These are phyloP conservation scores for Butyriboletus loyo DNA, from an alignment of 768 basidiomycete genomes.

Conservation along the genomic window DNA sequence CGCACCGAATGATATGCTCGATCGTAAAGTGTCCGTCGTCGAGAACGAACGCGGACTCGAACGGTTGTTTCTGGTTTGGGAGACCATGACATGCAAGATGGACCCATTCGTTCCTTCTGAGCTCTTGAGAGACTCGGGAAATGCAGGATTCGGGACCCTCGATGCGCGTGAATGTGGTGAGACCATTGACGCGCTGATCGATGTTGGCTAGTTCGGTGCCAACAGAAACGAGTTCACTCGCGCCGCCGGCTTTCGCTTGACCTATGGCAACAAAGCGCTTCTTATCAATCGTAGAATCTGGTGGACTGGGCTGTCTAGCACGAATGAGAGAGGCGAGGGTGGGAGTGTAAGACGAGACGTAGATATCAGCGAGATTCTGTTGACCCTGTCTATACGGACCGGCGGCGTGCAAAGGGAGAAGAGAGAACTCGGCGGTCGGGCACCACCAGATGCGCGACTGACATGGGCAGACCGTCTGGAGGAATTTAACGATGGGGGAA, in stretches of 20 bases:
- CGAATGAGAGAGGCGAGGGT: neutral
- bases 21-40: constrained; percentile 4
- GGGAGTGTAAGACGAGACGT: constrained; percentile 14
- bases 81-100: constrained; percentile 13
- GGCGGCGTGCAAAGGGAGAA: constrained; percentile 21
- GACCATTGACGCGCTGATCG: neutral
- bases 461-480: neutral
- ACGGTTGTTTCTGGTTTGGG: constrained; percentile 5
- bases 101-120: neutral
- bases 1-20: neutral
- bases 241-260: neutral
- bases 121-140: neutral
- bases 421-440: constrained; percentile 7
- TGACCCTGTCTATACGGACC: constrained; percentile 4
- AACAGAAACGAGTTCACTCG: constrained; percentile 1
- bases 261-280: neutral
- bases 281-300: neutral
- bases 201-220: too few species aligned
- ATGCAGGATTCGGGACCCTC: neutral
- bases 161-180: neutral
- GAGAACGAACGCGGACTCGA: constrained; percentile 15
- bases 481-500: constrained; percentile 1
- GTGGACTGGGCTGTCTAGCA: neutral
- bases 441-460: constrained; percentile 8
- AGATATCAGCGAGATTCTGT: constrained; percentile 2